Base-by-base conservation (phyloP, 805 yeast species). In the Metschnikowia anglica region DNA sequence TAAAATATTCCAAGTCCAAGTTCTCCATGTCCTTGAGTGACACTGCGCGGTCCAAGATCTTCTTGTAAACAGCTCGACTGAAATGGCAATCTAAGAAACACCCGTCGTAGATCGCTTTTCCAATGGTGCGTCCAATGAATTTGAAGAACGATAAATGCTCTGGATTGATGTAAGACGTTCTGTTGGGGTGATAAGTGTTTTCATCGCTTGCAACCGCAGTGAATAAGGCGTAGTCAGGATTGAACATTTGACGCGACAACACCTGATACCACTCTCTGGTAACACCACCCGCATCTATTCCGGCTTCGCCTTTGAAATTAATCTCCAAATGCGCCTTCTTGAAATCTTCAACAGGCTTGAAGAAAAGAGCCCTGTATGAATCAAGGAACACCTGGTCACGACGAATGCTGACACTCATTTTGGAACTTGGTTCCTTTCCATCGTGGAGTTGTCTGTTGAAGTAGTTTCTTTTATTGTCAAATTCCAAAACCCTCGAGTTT, bases 261-360 rank as follows among this genome's bases (percentile, higher is more conserved):
- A 90, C 96, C 60, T 90, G 97, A 58, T 84, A 90, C 99, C 99
- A 93, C 62, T 93, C 99, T 57, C 99, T 74, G 0, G 97, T 87
- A 12, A 93, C 83, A 30, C 99, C 99, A 53, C 99, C 99, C 3
- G 96, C 99, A 72, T 93, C 99, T 37, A 93, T 87, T 53, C 98
- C 99, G 41, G 85, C 85, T 63, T 93, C 99, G 1, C 96, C 96
- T 49, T 81, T 81, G 68, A 93, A 93, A n/a, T 76, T 76, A 31
- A 93, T 80, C 38, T 85, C 90, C 52, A 93, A 67, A 51, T 82
- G 83, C 2, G 90, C 76, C 37, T 79, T 73, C 52, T 81, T 79
- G 57, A 89, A 79, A 43, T 85, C 91, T 8, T 81, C 86, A 24
- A 80, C 79, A 0, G 85, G 68, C 54, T 88, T 87, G 72, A 83